These are phyloP conservation scores for Isoetes taiwanensis DNA, from an alignment of 75 land plant genomes.

Conservation along the genomic window DNA sequence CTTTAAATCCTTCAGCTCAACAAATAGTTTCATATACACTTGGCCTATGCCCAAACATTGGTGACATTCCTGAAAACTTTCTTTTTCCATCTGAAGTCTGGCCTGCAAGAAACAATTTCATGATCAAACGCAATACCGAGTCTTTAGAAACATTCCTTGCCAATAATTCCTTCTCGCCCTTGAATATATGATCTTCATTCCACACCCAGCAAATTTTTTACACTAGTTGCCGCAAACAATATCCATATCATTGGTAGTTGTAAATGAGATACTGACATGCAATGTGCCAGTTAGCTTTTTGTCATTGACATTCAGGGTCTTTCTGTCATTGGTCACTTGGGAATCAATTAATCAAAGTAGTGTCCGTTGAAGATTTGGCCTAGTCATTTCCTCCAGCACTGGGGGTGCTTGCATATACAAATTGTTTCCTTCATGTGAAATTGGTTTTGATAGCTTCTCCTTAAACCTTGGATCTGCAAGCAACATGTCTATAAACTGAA, in stretches of 20 bases:
- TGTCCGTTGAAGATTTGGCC: conserved; percentile 48
- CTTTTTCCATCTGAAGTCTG: too few relatives aligned
- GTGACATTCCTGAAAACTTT: too few relatives aligned
- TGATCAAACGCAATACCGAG: too few relatives aligned
- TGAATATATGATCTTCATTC: too few relatives aligned
- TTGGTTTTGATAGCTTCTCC: conserved; percentile 44
- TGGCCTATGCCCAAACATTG: too few relatives aligned
- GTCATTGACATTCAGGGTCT: conserved; percentile 37
- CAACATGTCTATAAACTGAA: conserved; percentile 70
- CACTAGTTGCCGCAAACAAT: conserved; percentile 66
- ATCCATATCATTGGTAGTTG: conserved; percentile 54
- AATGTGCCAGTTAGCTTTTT: conserved; percentile 46
- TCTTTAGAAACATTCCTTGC: too few relatives aligned
- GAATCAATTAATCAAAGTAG: conserved; percentile 59
- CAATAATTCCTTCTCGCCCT: too few relatives aligned
- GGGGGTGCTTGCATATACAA: conserved; percentile 99
- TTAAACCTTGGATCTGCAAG: conserved; percentile 57
- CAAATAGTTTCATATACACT: too few relatives aligned
- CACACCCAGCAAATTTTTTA: too few relatives aligned
- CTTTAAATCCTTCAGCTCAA: too few relatives aligned
- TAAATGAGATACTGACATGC: conserved; percentile 63
- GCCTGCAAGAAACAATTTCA: too few relatives aligned
- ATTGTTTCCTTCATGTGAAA: conserved; percentile 58
- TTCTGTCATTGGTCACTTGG: conserved; percentile 43
- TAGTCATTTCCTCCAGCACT: conserved; percentile 90